These are phyloP conservation scores for Diaporthe destruens DNA, from an alignment of 2,329 filamentous ascomycete genomes.

Conservation along the genomic window DNA sequence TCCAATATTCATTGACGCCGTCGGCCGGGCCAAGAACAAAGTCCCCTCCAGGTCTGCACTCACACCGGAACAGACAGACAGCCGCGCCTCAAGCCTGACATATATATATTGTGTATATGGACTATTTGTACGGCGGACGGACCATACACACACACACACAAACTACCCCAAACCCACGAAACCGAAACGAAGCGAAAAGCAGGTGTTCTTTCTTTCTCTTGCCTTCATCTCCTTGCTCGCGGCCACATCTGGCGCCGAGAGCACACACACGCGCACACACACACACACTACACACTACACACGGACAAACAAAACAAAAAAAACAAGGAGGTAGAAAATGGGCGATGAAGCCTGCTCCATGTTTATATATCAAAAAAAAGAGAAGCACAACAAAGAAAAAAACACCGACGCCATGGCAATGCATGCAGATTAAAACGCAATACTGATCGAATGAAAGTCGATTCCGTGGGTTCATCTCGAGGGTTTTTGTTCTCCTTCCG, in stretches of 20 bases:
- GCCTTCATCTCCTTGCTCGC: not conserved
- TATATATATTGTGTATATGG: constrained; percentile 21
- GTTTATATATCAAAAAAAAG: constrained; percentile 7
- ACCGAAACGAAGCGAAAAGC: not conserved
- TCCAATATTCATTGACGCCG: constrained; percentile 23
- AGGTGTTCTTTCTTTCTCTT: not conserved
- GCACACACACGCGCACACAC: not conserved
- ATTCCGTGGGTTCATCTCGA: constrained; percentile 15
- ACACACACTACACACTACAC: no score
- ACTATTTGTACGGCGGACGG: not conserved
- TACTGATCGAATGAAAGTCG: constrained; percentile 19
- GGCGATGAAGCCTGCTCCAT: constrained; percentile 38
- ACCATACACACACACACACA: not conserved
- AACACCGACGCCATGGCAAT: constrained; percentile 38
- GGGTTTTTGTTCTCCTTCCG: not conserved
- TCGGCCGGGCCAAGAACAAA: not conserved
- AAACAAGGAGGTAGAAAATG: not conserved
- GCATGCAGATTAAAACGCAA: constrained; percentile 35
- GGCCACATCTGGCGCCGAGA: not conserved
- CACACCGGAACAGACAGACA: not conserved
- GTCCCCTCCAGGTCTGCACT: no score
- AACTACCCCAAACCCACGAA: constrained; percentile 7
- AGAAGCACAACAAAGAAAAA: not conserved
- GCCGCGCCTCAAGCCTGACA: not conserved
- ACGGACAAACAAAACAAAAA: constrained; percentile 4